Percentiles rank a stretch among this genome's conserved stretches.
phyloP scores from a whole-genome alignment of 139 green algal genomes.

The Monoraphidium neglectum region DNA sequence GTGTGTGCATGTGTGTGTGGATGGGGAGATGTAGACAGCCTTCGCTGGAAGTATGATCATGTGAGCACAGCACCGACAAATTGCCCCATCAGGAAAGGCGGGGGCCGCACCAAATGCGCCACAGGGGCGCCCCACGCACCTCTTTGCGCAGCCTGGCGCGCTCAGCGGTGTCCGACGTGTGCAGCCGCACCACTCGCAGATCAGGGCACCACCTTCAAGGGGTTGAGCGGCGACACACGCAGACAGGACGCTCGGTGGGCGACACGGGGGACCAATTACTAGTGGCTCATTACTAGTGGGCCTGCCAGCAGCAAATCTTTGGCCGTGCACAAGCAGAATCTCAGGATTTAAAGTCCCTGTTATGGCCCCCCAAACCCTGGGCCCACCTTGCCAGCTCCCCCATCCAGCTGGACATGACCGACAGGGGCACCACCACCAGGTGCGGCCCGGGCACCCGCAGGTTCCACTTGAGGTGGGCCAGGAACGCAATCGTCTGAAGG shows the following conservation, averaged over 20 bases:
- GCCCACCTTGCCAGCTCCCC: conserved; percentile 78
- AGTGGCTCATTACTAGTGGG: not conserved
- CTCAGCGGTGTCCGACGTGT: conserved; percentile 50
- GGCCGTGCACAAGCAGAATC: not conserved
- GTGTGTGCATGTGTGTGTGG: not conserved
- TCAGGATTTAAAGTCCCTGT: not conserved
- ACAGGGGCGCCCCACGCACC: conserved; percentile 9
- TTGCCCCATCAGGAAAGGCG: no score
- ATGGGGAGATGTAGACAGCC: no score
- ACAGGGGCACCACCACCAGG: conserved; percentile 90
- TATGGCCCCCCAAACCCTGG: not conserved
- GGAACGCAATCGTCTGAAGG: conserved; percentile 78
- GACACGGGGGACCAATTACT: not conserved
- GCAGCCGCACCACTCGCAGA: conserved; percentile 60
- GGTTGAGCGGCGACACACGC: not conserved
- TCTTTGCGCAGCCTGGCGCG: conserved; percentile 48
- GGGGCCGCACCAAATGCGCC: not conserved
- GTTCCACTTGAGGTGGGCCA: conserved; percentile 65
- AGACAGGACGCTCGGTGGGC: not conserved
- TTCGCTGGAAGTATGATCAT: not conserved
- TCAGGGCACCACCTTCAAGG: conserved; percentile 57
- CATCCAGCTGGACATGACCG: conserved; percentile 88
- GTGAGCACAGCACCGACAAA: not conserved
- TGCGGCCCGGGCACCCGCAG: conserved; percentile 77
- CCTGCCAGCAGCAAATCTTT: not conserved